Conservation (phyloP, 2,329 filamentous ascomycete genomes). For the Colletotrichum camelliae region DNA sequence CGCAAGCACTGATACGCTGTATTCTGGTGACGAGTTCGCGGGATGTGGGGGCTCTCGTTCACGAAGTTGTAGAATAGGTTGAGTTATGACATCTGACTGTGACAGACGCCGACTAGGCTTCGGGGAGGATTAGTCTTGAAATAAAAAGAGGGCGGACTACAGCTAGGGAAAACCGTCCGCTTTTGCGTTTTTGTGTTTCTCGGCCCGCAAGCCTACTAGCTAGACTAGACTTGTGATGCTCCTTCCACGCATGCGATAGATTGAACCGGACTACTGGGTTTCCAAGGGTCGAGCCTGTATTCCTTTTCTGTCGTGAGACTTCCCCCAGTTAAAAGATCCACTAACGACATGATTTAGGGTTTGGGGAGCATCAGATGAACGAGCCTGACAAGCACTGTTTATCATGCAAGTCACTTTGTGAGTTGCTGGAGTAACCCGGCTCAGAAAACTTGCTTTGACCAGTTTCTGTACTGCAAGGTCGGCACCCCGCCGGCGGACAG, state of each 20-base stretch:
- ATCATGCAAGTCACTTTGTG: neutral
- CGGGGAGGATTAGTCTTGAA: neutral
- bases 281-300: neutral
- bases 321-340: neutral
- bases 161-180: neutral
- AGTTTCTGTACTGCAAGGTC: neutral
- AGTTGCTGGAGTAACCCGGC: neutral
- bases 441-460: neutral
- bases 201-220: neutral
- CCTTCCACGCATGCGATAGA: neutral
- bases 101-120: neutral
- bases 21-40: neutral
- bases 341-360: neutral
- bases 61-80: neutral
- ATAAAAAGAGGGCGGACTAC: neutral
- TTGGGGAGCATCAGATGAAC: conserved; percentile 10
- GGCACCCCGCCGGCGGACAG: neutral
- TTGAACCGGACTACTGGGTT: neutral
- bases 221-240: neutral
- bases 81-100: neutral
- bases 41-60: neutral
- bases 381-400: neutral
- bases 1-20: neutral
- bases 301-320: neutral
- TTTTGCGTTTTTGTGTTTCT: neutral